Evolutionary conservation across 2,329 filamentous ascomycete genomes (phyloP).

Genomic region (Grosmannia clavigera): DNA sequence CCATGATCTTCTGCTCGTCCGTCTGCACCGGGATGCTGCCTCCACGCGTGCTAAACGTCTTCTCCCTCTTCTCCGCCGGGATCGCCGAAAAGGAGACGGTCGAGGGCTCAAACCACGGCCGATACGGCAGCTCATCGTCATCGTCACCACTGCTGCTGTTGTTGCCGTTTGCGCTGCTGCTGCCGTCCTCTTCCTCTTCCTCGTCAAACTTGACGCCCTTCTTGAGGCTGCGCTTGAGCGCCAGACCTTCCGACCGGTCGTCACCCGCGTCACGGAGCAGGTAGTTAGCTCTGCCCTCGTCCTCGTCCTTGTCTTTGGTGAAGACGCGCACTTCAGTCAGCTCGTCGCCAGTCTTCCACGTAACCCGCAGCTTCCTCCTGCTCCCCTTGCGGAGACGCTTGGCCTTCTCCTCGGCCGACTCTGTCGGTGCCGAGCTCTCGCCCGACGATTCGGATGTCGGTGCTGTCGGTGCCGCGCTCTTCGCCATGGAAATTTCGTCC

Average conservation of each 20-base stretch:
- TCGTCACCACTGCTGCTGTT: conserved; percentile 21
- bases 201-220: conserved; percentile 18
- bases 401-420: conserved; percentile 55
- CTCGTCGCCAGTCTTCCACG: conserved; percentile 55
- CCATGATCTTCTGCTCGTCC: conserved; percentile 41
- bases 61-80: conserved; percentile 29
- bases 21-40: conserved; percentile 39
- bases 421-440: conserved; percentile 32
- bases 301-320: conserved; percentile 62
- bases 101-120: conserved; percentile 38
- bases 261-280: conserved; percentile 62
- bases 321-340: conserved; percentile 58
- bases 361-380: conserved; percentile 56
- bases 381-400: conserved; percentile 62
- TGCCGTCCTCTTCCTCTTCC: conserved; percentile 35
- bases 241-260: conserved; percentile 61
- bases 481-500: conserved; percentile 36
- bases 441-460: conserved; percentile 25
- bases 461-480: conserved; percentile 31
- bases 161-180: conserved; percentile 14
- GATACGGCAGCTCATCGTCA: conserved; percentile 39
- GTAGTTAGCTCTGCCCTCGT: conserved; percentile 52
- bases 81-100: conserved; percentile 34
- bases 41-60: conserved; percentile 42
- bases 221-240: conserved; percentile 43